phyloP scores from a whole-genome alignment of 306 rosid genomes.

The Myrica gale region DNA sequence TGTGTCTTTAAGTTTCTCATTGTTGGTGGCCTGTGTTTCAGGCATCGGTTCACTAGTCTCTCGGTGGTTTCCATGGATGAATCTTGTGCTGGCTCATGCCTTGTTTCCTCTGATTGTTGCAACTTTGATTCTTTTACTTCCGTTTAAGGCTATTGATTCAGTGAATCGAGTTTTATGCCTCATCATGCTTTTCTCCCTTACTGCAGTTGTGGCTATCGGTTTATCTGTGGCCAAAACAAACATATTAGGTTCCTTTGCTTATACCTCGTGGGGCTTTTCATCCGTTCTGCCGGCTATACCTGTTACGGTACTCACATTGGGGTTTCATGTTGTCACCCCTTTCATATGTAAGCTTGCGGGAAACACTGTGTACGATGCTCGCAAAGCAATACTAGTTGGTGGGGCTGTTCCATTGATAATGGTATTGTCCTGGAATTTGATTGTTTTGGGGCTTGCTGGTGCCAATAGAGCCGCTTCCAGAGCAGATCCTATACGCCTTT shows the following conservation, averaged over 20 bases:
- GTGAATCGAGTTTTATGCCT: constrained; percentile 48
- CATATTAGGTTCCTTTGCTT: constrained; percentile 39
- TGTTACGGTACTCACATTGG: constrained; percentile 48
- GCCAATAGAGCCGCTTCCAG: constrained; percentile 12
- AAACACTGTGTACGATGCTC: constrained; percentile 40
- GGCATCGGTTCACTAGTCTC: constrained; percentile 51
- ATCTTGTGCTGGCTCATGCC: constrained; percentile 30
- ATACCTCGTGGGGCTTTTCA: constrained; percentile 41
- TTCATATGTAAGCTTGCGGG: constrained; percentile 58
- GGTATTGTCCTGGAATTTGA: constrained; percentile 61
- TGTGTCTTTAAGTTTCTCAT: constrained; percentile 43
- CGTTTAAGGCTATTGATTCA: constrained; percentile 45
- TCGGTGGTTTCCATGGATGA: constrained; percentile 29
- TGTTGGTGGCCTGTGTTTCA: constrained; percentile 56
- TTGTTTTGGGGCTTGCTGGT: constrained; percentile 57
- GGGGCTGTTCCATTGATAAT: constrained; percentile 49
- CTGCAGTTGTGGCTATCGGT: constrained; percentile 50
- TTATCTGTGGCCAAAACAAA: constrained; percentile 37
- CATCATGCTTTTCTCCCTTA: constrained; percentile 48
- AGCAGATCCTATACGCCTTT: constrained; percentile 43
- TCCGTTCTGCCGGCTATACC: constrained; percentile 51
- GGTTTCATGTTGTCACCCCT: constrained; percentile 64
- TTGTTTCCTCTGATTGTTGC: constrained; percentile 43
- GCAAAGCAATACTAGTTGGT: constrained; percentile 54
- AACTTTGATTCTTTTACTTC: constrained; percentile 36